A percentile compares a stretch with the other conserved stretches of the same genome.
phyloP scores from a whole-genome alignment of 495 filamentous ascomycete genomes.

The Chaetomium cochliodes region DNA sequence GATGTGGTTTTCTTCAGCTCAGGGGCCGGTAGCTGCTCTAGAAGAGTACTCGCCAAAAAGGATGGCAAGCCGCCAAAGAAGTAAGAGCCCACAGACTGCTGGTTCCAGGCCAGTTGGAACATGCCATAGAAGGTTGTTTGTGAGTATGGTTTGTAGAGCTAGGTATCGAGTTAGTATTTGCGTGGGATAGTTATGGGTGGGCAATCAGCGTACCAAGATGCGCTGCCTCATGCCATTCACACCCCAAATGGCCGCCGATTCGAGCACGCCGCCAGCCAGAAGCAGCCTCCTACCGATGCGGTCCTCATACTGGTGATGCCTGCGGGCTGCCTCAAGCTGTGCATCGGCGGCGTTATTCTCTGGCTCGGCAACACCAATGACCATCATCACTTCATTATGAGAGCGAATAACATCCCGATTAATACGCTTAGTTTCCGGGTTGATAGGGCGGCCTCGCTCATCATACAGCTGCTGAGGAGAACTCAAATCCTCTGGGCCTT shows the following conservation, averaged over 20 bases:
- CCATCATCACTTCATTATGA: slow-evolving; percentile 58
- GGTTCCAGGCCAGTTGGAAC: slow-evolving; percentile 29
- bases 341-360: slow-evolving; percentile 37
- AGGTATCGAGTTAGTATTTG: slow-evolving; percentile 34
- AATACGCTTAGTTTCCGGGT: slow-evolving; percentile 53
- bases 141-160: slow-evolving; percentile 51
- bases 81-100: slow-evolving; percentile 34
- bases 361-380: slow-evolving; percentile 54
- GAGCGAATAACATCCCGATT: slow-evolving; percentile 53
- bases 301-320: slow-evolving; percentile 42
- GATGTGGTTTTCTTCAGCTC: slow-evolving; percentile 2
- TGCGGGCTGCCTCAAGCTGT: slow-evolving; percentile 29
- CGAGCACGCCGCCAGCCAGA: slow-evolving; percentile 38
- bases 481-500: slow-evolving; percentile 48
- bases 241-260: slow-evolving; percentile 52
- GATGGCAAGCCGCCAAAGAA: slow-evolving; percentile 38
- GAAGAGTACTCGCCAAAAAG: slow-evolving; percentile 28
- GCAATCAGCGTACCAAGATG: slow-evolving; percentile 44
- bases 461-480: slow-evolving; percentile 62
- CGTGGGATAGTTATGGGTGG: background rate
- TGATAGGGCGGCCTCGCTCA: slow-evolving; percentile 65
- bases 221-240: slow-evolving; percentile 51
- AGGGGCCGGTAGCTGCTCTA: slow-evolving; percentile 21
- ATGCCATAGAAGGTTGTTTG: slow-evolving; percentile 42
- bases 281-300: slow-evolving; percentile 41